Evolutionary conservation across 164 flowering plant genomes (phyloP), one percentile per base, ranked within the genome.

Genomic region (Umbellularia californica): DNA sequence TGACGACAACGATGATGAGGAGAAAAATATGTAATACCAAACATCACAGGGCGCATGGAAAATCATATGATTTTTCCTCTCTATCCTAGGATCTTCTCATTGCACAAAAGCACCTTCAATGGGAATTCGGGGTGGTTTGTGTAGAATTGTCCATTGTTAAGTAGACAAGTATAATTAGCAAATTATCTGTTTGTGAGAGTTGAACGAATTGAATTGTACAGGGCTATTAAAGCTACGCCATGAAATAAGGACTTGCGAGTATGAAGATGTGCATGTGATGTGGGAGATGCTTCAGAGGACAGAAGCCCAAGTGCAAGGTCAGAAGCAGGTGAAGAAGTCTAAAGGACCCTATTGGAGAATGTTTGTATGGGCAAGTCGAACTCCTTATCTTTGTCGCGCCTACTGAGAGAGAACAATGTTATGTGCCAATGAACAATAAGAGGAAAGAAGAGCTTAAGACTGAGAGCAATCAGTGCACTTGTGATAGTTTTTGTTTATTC

Each of bases 241-340:
- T 7, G 88, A 86, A 64, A 85, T 87, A 66, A 78, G 81, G 70
- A 69, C 81, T 0, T 87, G 90, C 28, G 87, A 82, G 76, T 87
- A 86, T 7, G 82, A 84, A 35, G 90, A 86, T 55, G 84, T 87
- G 63, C 88, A 74, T 0, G 83, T 86, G 74, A 84, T 87, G 90
- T 87, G 90, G 90, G 84, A 84, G 78, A 84, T 87, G 86, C 83
- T 87, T 62, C 76, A 72, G 24, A 81, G 76, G 74, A 81, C 69
- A 11, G 83, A 87, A 68, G 65, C 79, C 3, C 78, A 79, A 47
- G 14, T 55, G 10, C 17, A 20, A 15, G 60, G 60, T n/a, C 60
- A 20, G 60, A 19, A 0, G 13, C 55, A 62, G 1, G 12, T n/a
- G 20, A 81, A 72, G 25, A 71, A 35, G 69, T 65, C 60, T 20